Conservation (phyloP, 225 moss, liverwort and hornwort genomes). For the Pseudisothecium myosuroides region DNA sequence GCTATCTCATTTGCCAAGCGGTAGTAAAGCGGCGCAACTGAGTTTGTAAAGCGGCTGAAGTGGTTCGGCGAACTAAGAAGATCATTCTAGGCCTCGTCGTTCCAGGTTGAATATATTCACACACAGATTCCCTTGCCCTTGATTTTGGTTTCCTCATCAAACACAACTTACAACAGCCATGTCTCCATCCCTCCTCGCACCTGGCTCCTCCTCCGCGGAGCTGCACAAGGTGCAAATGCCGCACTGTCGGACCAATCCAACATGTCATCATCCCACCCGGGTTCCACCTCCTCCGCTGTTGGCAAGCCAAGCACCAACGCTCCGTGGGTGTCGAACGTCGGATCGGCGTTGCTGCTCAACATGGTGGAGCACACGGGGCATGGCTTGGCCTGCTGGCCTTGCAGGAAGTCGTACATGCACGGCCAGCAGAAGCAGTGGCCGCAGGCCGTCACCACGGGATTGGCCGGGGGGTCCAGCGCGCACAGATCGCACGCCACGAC, state of each 20-base stretch:
- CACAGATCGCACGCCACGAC: background rate
- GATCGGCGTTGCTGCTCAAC: background rate
- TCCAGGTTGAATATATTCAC: too few species aligned
- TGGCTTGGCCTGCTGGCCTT: background rate
- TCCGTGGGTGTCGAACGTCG: background rate
- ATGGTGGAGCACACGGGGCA: background rate
- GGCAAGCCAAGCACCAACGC: background rate
- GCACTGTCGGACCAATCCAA: too few species aligned
- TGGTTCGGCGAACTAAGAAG: background rate
- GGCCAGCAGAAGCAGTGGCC: background rate
- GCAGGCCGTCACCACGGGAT: background rate
- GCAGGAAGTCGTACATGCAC: background rate
- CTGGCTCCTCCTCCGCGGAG: background rate
- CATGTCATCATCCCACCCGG: background rate
- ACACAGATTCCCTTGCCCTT: background rate
- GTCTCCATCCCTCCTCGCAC: too few species aligned
- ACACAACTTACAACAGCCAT: too few species aligned
- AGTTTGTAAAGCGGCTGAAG: background rate
- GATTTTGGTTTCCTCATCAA: background rate
- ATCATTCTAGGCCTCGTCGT: background rate
- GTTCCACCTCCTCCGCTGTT: background rate
- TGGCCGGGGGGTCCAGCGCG: background rate
- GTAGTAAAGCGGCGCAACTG: too few species aligned
- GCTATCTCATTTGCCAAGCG: background rate
- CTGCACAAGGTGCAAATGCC: background rate